A percentile compares a stretch with the other conserved stretches of the same genome.
Evolutionary conservation across 176 grass and related monocot species (phyloP).

Genomic region (Zoysia pacifica): DNA sequence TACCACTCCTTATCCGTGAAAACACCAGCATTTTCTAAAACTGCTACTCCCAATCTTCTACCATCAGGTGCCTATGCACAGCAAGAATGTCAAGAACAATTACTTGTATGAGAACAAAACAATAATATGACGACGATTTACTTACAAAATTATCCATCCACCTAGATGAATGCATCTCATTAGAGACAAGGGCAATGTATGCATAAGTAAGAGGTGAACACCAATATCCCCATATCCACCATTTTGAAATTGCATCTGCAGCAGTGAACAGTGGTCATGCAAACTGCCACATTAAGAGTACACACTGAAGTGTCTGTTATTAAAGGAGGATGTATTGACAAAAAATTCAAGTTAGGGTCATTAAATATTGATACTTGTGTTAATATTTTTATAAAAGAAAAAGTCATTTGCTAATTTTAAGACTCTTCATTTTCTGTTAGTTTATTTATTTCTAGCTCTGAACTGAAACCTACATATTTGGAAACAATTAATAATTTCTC

Average conservation of each 20-base stretch:
- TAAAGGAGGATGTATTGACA: conserved; percentile 18
- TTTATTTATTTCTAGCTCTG: not conserved
- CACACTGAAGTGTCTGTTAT: not conserved
- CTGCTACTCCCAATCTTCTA: conserved; percentile 55
- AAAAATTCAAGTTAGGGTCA: conserved; percentile 18
- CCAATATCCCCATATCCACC: conserved; percentile 94
- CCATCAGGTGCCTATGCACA: conserved; percentile 55
- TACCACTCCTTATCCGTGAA: conserved; percentile 70
- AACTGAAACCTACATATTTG: not conserved
- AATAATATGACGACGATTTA: conserved; percentile 21
- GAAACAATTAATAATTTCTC: conserved; percentile 27
- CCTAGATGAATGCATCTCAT: conserved; percentile 89
- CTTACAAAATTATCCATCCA: conserved; percentile 83
- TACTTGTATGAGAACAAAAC: conserved; percentile 7
- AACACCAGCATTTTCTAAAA: conserved; percentile 70
- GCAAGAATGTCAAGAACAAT: conserved; percentile 29
- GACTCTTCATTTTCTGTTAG: conserved; percentile 7
- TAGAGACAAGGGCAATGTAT: conserved; percentile 73
- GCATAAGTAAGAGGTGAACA: conserved; percentile 83
- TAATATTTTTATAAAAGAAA: not conserved
- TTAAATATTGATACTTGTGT: not conserved
- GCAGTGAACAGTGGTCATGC: conserved; percentile 19
- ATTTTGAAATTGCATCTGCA: conserved; percentile 81
- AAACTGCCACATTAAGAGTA: not conserved
- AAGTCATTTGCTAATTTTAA: not conserved